Evolutionary conservation across 345 rosid genomes (phyloP).

Genomic region (Hibiscus mutabilis): DNA sequence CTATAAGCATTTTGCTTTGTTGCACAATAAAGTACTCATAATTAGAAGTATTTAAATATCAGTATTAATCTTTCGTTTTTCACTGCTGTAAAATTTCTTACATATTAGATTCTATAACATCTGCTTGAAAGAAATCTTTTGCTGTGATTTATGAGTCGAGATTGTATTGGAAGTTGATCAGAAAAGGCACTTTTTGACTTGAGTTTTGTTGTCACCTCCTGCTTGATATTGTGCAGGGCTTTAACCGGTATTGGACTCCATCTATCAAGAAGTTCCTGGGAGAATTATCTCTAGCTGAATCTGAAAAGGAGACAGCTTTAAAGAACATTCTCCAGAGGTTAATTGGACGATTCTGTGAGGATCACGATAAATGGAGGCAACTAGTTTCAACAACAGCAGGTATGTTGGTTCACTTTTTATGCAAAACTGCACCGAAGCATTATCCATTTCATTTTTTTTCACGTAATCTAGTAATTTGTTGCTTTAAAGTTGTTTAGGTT

Average conservation of each 20-base stretch:
- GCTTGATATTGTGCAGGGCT: constrained; percentile 49
- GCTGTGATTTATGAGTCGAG: neutral
- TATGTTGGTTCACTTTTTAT: constrained; percentile 23
- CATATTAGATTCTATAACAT: no score
- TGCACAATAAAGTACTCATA: no score
- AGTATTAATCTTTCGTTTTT: no score
- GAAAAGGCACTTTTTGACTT: no score
- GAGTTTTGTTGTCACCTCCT: neutral
- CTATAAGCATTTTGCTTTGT: neutral
- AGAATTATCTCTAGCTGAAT: constrained; percentile 72
- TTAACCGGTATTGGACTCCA: constrained; percentile 86
- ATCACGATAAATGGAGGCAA: constrained; percentile 76
- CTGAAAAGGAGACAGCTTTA: constrained; percentile 69
- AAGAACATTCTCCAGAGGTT: constrained; percentile 77
- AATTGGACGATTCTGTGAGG: constrained; percentile 60
- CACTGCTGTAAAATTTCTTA: no score
- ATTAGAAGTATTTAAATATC: no score
- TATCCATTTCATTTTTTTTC: neutral
- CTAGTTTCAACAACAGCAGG: constrained; percentile 76
- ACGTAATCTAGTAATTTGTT: neutral
- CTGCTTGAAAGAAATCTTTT: constrained; percentile 5
- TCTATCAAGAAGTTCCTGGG: constrained; percentile 56
- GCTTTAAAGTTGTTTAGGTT: neutral
- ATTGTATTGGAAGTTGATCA: neutral
- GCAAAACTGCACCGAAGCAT: constrained; percentile 8